A percentile compares a stretch with the other conserved stretches of the same genome.
These are phyloP conservation scores for Uncinocarpus reesii DNA, from an alignment of 2,329 filamentous ascomycete genomes.

Conservation along the genomic window DNA sequence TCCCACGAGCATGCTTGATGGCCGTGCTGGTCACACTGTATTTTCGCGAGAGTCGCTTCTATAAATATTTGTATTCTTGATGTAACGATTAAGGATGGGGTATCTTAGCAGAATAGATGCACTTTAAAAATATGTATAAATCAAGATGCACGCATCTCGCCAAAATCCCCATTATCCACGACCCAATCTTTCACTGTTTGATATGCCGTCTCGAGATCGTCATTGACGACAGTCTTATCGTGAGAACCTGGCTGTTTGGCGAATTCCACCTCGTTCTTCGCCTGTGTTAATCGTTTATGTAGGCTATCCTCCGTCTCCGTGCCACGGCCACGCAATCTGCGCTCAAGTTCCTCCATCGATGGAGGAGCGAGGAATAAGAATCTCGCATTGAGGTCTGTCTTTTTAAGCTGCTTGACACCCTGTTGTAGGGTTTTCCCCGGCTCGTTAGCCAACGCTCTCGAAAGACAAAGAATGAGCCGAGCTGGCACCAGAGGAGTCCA, in stretches of 20 bases:
- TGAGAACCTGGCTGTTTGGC: constrained; percentile 56
- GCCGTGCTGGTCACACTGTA: not conserved
- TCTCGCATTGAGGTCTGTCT: constrained; percentile 60
- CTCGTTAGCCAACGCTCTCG: not conserved
- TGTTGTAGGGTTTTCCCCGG: constrained; percentile 24
- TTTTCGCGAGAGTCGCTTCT: not conserved
- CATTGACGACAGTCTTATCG: constrained; percentile 57
- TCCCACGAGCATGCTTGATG: not conserved
- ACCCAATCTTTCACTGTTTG: constrained; percentile 45
- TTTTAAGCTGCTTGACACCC: constrained; percentile 88
- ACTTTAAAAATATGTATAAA: not conserved
- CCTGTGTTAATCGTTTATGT: constrained; percentile 58
- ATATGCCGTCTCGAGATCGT: constrained; percentile 51
- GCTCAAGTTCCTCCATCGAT: constrained; percentile 61
- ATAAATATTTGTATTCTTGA: not conserved
- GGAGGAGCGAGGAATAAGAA: constrained; percentile 82
- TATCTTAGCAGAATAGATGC: constrained; percentile 4
- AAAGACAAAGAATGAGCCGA: not conserved
- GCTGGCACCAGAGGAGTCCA: not conserved
- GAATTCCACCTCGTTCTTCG: constrained; percentile 63
- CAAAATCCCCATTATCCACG: constrained; percentile 34
- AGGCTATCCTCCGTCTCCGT: constrained; percentile 70
- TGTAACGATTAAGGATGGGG: not conserved
- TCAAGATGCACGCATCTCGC: constrained; percentile 11
- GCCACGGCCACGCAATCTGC: constrained; percentile 60